Conservation (phyloP, 1,284 basidiomycete species). For the Puccinia triticina region DNA sequence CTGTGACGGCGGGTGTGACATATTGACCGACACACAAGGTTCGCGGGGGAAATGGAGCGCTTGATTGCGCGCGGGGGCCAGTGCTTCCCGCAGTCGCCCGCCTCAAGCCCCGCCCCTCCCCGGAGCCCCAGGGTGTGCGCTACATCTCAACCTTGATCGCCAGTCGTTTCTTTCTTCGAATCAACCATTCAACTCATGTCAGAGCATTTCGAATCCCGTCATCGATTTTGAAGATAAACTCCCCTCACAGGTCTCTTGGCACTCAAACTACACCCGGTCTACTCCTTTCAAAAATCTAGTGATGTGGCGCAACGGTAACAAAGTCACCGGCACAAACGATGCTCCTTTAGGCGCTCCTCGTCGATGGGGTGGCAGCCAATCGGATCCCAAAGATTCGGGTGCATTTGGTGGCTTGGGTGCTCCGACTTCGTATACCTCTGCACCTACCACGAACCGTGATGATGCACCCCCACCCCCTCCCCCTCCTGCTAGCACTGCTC, state of each 20-base stretch:
- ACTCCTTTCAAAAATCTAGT: neutral
- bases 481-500: slow-evolving; percentile 24
- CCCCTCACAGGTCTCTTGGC: neutral
- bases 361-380: slow-evolving; percentile 43
- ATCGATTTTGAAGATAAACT: no score
- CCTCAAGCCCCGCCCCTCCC: no score
- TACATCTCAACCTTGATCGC: no score
- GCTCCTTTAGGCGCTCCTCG: slow-evolving; percentile 48
- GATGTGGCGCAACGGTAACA: slow-evolving; percentile 48
- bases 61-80: no score
- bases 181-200: no score
- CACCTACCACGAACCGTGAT: slow-evolving; percentile 43
- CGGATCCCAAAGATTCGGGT: slow-evolving; percentile 46
- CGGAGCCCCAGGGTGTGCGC: no score
- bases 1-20: no score
- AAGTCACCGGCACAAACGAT: slow-evolving; percentile 50
- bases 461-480: slow-evolving; percentile 43
- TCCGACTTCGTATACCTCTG: slow-evolving; percentile 47
- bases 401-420: slow-evolving; percentile 51
- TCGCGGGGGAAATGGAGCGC: no score
- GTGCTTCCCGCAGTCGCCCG: no score
- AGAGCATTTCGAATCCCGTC: no score
- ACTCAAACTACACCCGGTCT: neutral
- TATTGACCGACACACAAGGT: no score
- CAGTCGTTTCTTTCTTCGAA: no score